Base-by-base conservation (phyloP, 352 stramenopile species). In the Pythium sp. region DNA sequence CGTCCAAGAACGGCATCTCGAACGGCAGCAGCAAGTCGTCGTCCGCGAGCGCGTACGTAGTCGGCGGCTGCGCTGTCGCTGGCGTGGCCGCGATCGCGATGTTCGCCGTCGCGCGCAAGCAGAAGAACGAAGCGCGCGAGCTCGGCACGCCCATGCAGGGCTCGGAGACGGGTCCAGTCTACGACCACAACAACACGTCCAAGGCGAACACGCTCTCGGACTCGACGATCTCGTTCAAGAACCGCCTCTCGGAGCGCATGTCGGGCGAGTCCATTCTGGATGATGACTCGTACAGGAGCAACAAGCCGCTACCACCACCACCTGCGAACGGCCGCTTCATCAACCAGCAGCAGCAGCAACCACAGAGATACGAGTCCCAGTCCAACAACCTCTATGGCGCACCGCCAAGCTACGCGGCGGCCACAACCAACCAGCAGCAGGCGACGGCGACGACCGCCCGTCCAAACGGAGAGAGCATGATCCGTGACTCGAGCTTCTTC, bases 61-160 rank as follows among this genome's bases (percentile, higher is more conserved):
- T 69, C 20, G 60, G 72, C 12, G 72, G 73, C 30, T 77, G 72
- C 54, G 72, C 64, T 0, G 66, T 82, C 32, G 76, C 63, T 0
- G 69, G 55, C 4, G 62, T 81, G 18, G 76, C 71, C 56, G 74
- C 70, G 5, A 58, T 86, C 26, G 76, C 68, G 2, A 69, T 84
- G n/a, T 77, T 87, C 56, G 67, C 77, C 8, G 72, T 76, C 24
- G 56, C 81, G 12, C 76, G 74, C 24, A 79, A 68, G 20, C 60
- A 72, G 32, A 62, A 72, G 49, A 68, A 47, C 58, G 64, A 67
- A 3, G 43, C 15, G 43, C 78, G 70, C 3, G 72, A 57, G 32
- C 69, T 77, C 2, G 65, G 69, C 41, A 87, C 75, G 11, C 77
- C 76, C 2, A 54, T 28, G 28, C 64, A 78, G 6, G 67, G 77